A percentile compares a stretch with the other conserved stretches of the same genome.
These are phyloP conservation scores for Pholiota molesta DNA, from an alignment of 768 basidiomycete genomes.

Conservation along the genomic window DNA sequence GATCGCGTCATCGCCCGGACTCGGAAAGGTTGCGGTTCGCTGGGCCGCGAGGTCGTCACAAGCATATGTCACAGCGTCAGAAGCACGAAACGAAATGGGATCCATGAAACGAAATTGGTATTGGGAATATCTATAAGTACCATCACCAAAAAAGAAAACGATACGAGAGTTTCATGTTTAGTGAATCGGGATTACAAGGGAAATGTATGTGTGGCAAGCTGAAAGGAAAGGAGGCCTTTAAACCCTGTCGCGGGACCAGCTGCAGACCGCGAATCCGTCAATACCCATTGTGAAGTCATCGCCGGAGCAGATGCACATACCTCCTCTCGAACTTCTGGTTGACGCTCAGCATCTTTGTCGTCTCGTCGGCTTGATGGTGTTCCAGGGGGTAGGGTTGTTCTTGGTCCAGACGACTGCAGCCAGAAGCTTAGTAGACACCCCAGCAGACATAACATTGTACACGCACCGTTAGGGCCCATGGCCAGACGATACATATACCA, in stretches of 20 bases:
- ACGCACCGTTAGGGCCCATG: conserved; percentile 55
- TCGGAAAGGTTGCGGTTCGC: not conserved
- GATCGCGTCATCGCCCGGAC: conserved; percentile 16
- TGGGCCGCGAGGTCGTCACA: conserved; percentile 6
- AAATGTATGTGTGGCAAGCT: conserved; percentile 14
- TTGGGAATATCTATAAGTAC: conserved; percentile 5
- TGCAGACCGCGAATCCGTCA: conserved; percentile 28
- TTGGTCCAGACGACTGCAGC: conserved; percentile 58
- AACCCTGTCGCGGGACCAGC: conserved; percentile 78
- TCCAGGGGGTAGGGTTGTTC: conserved; percentile 89
- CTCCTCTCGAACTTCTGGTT: conserved; percentile 78
- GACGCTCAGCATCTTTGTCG: conserved; percentile 69
- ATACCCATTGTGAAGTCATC: not conserved
- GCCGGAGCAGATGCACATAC: conserved; percentile 39
- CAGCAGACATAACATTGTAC: conserved; percentile 1
- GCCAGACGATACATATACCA: conserved; percentile 75
- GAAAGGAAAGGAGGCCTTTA: conserved; percentile 34
- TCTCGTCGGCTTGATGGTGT: conserved; percentile 76
- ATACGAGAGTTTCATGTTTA: conserved; percentile 7
- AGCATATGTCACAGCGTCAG: conserved; percentile 9
- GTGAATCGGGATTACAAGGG: conserved; percentile 10
- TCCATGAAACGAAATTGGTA: conserved; percentile 3
- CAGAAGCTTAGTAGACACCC: conserved; percentile 1
- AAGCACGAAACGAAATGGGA: not conserved
- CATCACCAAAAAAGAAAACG: conserved; percentile 5